Conservation (phyloP, 352 stramenopile species). For the Thraustochytrium sp. region DNA sequence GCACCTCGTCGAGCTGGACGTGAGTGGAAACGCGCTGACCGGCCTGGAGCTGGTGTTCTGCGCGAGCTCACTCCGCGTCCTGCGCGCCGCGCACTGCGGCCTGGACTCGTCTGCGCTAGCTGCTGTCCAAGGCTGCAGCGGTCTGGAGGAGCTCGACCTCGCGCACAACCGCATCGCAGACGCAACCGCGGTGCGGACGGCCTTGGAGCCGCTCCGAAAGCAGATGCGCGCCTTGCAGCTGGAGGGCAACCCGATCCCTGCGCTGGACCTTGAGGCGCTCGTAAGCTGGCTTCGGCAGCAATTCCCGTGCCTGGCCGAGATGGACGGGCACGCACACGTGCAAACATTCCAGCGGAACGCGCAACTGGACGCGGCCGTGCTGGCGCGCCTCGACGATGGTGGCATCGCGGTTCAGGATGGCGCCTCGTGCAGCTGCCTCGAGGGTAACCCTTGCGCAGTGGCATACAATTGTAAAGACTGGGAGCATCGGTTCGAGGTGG, state of each 20-base stretch:
- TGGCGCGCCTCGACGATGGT: no score
- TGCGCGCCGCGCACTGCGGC: neutral
- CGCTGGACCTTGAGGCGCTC: neutral
- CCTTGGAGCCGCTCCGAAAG: neutral
- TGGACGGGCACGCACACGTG: neutral
- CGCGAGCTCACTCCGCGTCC: neutral
- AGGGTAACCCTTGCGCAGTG: conserved; percentile 27
- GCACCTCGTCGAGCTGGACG: neutral
- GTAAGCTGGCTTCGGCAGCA: neutral
- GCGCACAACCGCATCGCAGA: neutral
- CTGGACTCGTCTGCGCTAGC: neutral
- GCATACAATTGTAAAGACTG: conserved; percentile 39
- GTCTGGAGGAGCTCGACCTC: neutral
- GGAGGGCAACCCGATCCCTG: neutral
- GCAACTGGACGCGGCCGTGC: neutral
- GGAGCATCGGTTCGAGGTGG: conserved; percentile 2
- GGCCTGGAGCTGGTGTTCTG: neutral
- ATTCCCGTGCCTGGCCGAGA: neutral
- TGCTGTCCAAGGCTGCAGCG: neutral
- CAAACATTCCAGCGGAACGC: neutral
- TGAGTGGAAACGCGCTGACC: neutral
- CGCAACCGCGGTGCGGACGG: neutral
- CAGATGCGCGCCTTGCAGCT: neutral
- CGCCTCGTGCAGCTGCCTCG: conserved; percentile 32
- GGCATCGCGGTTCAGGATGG: neutral